Evolutionary conservation across 2,329 filamentous ascomycete species (phyloP).

Genomic region (Talaromyces funiculosus): DNA sequence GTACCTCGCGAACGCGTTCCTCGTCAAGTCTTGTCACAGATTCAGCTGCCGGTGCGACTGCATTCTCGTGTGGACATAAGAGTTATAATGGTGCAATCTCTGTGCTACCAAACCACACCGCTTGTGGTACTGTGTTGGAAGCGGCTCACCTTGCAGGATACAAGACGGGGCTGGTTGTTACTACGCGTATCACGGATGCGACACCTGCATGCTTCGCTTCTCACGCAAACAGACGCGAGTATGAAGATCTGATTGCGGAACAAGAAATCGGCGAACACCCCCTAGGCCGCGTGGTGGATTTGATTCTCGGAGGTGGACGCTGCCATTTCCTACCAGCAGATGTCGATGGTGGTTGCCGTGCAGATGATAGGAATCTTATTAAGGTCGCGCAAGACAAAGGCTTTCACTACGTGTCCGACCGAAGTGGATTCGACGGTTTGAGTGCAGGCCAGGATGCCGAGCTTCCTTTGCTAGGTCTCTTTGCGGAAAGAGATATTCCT

Average conservation of each 20-base stretch:
- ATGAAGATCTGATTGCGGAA: constrained; percentile 86
- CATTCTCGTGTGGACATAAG: constrained; percentile 88
- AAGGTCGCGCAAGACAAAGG: constrained; percentile 68
- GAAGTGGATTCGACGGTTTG: constrained; percentile 69
- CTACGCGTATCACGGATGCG: constrained; percentile 89
- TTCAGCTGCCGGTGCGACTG: constrained; percentile 92
- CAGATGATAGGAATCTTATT: constrained; percentile 70
- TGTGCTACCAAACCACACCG: constrained; percentile 73
- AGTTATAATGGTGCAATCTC: constrained; percentile 97
- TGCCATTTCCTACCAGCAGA: constrained; percentile 89
- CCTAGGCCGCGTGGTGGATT: constrained; percentile 78
- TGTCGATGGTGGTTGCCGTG: constrained; percentile 73
- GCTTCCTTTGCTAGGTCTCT: constrained; percentile 81
- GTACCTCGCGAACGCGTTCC: constrained; percentile 79
- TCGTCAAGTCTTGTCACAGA: constrained; percentile 84
- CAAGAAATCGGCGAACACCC: constrained; percentile 88
- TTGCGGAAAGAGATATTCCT: constrained; percentile 76
- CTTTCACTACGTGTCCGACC: constrained; percentile 70
- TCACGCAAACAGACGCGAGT: constrained; percentile 71
- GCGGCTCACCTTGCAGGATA: constrained; percentile 90
- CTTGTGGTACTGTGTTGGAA: constrained; percentile 89
- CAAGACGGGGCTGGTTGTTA: constrained; percentile 88
- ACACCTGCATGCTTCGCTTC: constrained; percentile 93
- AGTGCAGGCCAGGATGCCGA: constrained; percentile 60
- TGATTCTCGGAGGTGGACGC: constrained; percentile 87